phyloP scores from a whole-genome alignment of 305 asterid genomes.

The Solanum hybrid region DNA sequence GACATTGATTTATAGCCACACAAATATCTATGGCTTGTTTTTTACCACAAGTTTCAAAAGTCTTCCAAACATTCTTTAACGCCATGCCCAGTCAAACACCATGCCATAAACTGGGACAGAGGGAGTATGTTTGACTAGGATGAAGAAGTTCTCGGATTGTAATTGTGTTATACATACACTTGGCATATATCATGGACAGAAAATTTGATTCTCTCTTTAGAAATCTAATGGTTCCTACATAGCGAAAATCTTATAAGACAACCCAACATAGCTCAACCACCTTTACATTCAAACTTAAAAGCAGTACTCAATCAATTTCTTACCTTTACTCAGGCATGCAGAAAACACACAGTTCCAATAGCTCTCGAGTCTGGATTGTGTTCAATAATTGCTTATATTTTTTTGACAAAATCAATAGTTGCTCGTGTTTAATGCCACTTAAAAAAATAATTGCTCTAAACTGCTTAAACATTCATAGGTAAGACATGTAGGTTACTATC shows the following conservation, averaged over 20 bases:
- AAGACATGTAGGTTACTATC: not conserved
- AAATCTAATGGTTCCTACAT: not conserved
- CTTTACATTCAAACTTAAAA: not conserved
- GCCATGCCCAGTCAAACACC: not conserved
- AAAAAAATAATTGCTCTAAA: not conserved
- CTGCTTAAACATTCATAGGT: not conserved
- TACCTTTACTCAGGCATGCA: not conserved
- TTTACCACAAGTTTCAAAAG: not conserved
- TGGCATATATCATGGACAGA: not conserved
- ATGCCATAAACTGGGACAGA: not conserved
- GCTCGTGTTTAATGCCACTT: not conserved
- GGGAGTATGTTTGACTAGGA: not conserved
- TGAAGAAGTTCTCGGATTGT: not conserved
- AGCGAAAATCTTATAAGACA: not conserved
- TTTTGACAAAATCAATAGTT: not conserved
- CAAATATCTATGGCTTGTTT: not conserved
- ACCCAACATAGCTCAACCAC: constrained; percentile 1
- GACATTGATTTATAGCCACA: not conserved
- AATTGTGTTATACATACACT: not conserved
- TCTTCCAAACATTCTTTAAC: not conserved
- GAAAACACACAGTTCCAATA: not conserved
- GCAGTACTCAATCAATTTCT: not conserved
- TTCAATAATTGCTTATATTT: not conserved
- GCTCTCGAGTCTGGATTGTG: not conserved
- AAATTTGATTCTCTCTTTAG: not conserved